A percentile compares a stretch with the other conserved stretches of the same genome.
Evolutionary conservation across 75 land plant species (phyloP).

Genomic region (Sequoia sempervirens): DNA sequence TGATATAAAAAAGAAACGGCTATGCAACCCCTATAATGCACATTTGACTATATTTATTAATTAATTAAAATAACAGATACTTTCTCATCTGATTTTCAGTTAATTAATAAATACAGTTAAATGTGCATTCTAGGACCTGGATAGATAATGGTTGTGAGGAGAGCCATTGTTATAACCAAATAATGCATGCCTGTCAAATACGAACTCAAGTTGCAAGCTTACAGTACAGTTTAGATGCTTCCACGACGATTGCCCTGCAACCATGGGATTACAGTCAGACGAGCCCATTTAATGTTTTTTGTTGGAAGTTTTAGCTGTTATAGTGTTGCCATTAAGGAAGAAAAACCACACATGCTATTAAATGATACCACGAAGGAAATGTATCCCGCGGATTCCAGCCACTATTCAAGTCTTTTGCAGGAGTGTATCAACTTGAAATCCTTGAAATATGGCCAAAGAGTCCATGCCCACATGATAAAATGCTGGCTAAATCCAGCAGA

Average conservation of each 20-base stretch:
- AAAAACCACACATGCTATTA: background rate
- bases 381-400: constrained; percentile 22
- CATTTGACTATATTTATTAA: too few relatives aligned
- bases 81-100: too few relatives aligned
- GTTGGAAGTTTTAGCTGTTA: background rate
- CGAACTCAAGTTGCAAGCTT: background rate
- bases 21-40: too few relatives aligned
- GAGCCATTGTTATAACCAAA: background rate
- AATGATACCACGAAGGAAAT: background rate
- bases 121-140: too few relatives aligned
- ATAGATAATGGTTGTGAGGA: background rate
- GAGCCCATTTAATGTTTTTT: background rate
- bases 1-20: too few relatives aligned
- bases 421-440: constrained; percentile 31
- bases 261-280: background rate
- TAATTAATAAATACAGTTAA: too few relatives aligned
- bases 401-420: constrained; percentile 38
- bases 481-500: constrained; percentile 26
- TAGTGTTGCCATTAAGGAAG: background rate
- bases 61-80: too few relatives aligned
- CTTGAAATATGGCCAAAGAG: constrained; percentile 8
- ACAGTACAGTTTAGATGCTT: background rate
- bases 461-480: constrained; percentile 59
- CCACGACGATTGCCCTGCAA: background rate
- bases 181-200: background rate